Base-by-base conservation (phyloP, 2,329 filamentous ascomycete species). In the Coniella lustricola region DNA sequence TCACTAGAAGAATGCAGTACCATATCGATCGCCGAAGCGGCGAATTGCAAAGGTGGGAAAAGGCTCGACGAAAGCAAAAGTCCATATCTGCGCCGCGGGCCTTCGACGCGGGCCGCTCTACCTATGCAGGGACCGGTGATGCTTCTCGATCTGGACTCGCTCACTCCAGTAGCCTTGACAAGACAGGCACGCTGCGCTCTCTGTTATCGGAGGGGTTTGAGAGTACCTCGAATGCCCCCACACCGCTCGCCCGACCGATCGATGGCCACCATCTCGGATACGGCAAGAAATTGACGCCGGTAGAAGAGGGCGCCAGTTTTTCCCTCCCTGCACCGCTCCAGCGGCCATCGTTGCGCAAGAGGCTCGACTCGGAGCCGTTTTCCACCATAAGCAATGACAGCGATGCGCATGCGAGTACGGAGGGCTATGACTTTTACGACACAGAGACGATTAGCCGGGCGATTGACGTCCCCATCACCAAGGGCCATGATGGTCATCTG, bases 381-480 rank as follows among this genome's bases (percentile, higher is more conserved):
- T 80, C 77, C 2, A 65, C 71, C n/a, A 53, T 64, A 17, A 79
- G 75, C 57, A 70, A 75, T 29, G 70, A 71, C 35, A 78, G 73
- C 56, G 70, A 68, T 37, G 70, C 72, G 5, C 70, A 74, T 18
- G 55, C 65, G n/a, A 75, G 68, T 57, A 77, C 74, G 1, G 79
- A 82, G 54, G 80, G 80, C 1, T 83, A 84, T 56, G 80, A 84
- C 60, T 84, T 84, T 57, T 83, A 83, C 58, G 81, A 79, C 56
- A 66, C 79, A 22, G 78, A 79, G n/a, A 73, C 69, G 22, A 62
- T 75, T 48, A 64, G 66, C 42, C 67, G 67, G 38, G 75, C 74
- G 7, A 75, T 81, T 40, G 75, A 81, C 51, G 73, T 80, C 43
- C 75, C 72, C 8, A 56, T 61, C 8, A 60, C 70, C 5, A 67